Base-by-base conservation (phyloP, 1,139 yeast species). In the Suhomyces anneliseae region DNA sequence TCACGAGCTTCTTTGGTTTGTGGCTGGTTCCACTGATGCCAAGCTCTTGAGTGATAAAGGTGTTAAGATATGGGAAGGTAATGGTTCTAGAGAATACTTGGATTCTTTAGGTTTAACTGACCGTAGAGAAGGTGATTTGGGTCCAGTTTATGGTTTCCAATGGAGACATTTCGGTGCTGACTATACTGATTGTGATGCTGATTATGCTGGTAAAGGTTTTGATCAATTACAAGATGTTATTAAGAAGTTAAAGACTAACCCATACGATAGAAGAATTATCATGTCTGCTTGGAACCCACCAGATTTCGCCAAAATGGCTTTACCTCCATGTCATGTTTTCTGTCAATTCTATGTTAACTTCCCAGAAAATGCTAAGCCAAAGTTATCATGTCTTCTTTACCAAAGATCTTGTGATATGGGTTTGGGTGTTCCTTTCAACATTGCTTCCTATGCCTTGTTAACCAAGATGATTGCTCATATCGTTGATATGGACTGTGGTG, bases 401-500 rank as follows among this genome's bases (percentile, higher is more conserved):
- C 99, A 93, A 70, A 81, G 99, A 60, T 89, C 97, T n/a, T 93
- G 98, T 69, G 99, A 93, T 62, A 92, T 93, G 97, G 99, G 99
- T 0, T 79, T 93, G 34, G 99, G 99, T 10, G 98, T 93, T 12
- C 99, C 99, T 0, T 93, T 93, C 68, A 95, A 93, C 64, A 93
- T 95, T 60, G 99, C 99, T 0, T 90, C 97, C 0, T 93, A 93
- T 64, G 96, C 99, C 0, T 73, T 93, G 50, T 75, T 93, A 53
- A 90, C 97, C 3, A 86, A 81, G 59, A 93, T 93, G 98, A 87
- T 93, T 57, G 99, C 99, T 2, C 92, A 89, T 56, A 87, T 93
- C 9, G 92, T 90, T 41, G 96, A 82, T 54, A 85, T 92, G 87
- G 95, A 90, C 58, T 87, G 96, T 55, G 98, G 98, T 32, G 98